Percentiles rank a stretch among this genome's conserved stretches.
These are phyloP conservation scores for Aspergillus melleus DNA, from an alignment of 2,329 filamentous ascomycete species.

Conservation along the genomic window DNA sequence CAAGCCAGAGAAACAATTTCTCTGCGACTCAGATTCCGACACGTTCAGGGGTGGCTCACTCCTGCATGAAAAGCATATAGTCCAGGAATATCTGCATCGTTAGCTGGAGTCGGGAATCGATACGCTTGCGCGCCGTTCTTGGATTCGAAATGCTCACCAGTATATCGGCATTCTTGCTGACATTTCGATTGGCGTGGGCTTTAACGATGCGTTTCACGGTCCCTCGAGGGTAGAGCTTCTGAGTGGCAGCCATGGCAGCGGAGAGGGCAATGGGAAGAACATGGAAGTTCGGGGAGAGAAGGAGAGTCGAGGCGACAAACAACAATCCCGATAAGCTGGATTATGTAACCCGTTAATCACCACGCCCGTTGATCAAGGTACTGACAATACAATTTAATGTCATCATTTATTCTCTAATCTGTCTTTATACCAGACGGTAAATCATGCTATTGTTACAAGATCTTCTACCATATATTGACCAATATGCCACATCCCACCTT, in stretches of 20 bases:
- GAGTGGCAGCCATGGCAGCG: slow-evolving; percentile 58
- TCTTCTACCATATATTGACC: background rate
- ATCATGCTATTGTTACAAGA: background rate
- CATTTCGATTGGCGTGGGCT: slow-evolving; percentile 75
- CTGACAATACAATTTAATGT: background rate
- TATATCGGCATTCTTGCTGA: slow-evolving; percentile 85
- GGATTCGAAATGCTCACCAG: slow-evolving; percentile 56
- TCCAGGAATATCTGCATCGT: slow-evolving; percentile 72
- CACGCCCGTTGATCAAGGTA: background rate
- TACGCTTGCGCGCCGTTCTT: background rate
- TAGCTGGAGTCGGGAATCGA: background rate
- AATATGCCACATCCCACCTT: too few relatives aligned
- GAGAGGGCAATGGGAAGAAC: background rate
- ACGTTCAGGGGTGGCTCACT: slow-evolving; percentile 42
- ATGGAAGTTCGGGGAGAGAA: background rate
- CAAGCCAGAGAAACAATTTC: background rate
- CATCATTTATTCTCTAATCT: too few relatives aligned
- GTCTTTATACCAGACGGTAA: too few relatives aligned
- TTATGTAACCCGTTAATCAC: background rate
- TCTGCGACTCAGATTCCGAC: background rate
- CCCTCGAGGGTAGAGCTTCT: slow-evolving; percentile 78
- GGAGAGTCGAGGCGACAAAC: background rate
- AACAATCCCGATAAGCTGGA: background rate
- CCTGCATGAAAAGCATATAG: slow-evolving; percentile 77
- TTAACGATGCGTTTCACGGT: slow-evolving; percentile 89